Conservation (phyloP, 2,329 filamentous ascomycete genomes). For the Westerdykella aurantiaca region DNA sequence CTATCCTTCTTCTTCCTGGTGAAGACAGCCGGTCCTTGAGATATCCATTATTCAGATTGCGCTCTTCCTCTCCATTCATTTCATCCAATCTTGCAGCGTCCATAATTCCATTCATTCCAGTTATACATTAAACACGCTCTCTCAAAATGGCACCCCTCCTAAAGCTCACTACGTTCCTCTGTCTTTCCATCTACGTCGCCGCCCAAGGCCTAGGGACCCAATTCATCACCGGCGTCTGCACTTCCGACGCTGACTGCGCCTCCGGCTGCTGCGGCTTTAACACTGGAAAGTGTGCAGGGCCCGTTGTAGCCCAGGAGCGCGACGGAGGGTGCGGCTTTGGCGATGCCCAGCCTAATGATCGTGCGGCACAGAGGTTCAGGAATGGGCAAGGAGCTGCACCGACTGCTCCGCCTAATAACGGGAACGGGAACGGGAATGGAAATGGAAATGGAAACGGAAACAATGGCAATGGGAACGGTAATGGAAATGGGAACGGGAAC, state of each 20-base stretch:
- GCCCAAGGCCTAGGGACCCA: constrained; percentile 27
- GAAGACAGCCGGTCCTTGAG: constrained; percentile 9
- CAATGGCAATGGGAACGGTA: background rate
- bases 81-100: background rate
- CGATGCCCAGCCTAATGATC: constrained; percentile 18
- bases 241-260: constrained; percentile 36
- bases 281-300: constrained; percentile 28
- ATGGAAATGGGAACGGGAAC: background rate
- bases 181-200: constrained; percentile 20
- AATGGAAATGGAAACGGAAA: background rate
- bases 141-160: constrained; percentile 24
- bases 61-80: constrained; percentile 3
- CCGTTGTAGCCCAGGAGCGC: constrained; percentile 23
- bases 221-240: constrained; percentile 38
- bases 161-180: constrained; percentile 21
- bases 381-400: constrained; percentile 4
- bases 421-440: background rate
- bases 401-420: background rate
- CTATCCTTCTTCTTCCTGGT: constrained; percentile 13
- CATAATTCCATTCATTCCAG: background rate
- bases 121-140: background rate
- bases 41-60: constrained; percentile 1
- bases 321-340: constrained; percentile 31
- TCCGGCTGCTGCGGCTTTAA: constrained; percentile 36
- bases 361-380: constrained; percentile 13